Evolutionary conservation across 73 alveolate genomes (phyloP).

Genomic region (Paramecium sexaurelia): DNA sequence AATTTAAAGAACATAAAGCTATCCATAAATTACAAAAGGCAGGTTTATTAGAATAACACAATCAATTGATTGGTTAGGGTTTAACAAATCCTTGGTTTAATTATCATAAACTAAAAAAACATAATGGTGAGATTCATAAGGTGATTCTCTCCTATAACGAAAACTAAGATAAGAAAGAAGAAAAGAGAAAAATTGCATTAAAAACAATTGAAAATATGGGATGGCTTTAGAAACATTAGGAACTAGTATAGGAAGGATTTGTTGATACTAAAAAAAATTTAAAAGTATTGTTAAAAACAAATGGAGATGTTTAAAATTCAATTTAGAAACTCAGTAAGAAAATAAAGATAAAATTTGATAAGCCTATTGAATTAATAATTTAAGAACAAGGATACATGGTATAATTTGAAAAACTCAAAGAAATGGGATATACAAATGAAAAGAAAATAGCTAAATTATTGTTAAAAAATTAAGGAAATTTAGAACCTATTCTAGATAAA

Average conservation of each 20-base stretch:
- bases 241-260: neutral
- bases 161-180: neutral
- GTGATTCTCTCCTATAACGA: neutral
- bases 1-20: neutral
- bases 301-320: neutral
- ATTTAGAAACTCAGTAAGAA: neutral
- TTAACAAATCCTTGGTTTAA: constrained; percentile 10
- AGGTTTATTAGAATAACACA: neutral
- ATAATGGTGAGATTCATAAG: neutral
- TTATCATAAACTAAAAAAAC: neutral
- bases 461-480: neutral
- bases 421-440: constrained; percentile 25
- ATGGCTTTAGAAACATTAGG: neutral
- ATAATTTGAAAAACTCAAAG: constrained; percentile 17
- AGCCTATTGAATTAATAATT: neutral
- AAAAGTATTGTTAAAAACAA: neutral
- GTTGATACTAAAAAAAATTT: neutral
- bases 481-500: neutral
- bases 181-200: neutral
- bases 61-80: neutral
- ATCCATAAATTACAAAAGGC: neutral
- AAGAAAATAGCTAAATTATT: neutral
- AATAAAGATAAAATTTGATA: neutral
- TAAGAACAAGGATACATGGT: neutral
- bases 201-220: constrained; percentile 4